Conservation (phyloP, 2,329 filamentous ascomycete species). For the Paecilomyces fulvus region DNA sequence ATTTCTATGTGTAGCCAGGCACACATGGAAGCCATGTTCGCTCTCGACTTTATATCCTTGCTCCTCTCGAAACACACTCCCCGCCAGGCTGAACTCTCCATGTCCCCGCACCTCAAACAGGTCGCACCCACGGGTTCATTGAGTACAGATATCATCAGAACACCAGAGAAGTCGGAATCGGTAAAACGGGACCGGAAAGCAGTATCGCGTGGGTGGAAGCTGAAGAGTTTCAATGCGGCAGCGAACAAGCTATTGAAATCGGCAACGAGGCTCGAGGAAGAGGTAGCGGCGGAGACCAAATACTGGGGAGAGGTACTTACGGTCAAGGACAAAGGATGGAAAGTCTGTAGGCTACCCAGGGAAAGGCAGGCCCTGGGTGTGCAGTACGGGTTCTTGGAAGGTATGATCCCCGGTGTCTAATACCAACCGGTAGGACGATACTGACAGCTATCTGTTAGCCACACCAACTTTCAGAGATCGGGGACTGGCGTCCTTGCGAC, state of each 20-base stretch:
- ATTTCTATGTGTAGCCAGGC: slow-evolving; percentile 26
- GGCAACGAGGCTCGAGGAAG: slow-evolving; percentile 62
- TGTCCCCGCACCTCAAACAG: slow-evolving; percentile 63
- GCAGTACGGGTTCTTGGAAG: slow-evolving; percentile 80
- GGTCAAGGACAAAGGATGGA: slow-evolving; percentile 79
- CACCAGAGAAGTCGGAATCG: slow-evolving; percentile 50
- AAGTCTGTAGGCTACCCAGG: slow-evolving; percentile 66
- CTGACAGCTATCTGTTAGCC: slow-evolving; percentile 26
- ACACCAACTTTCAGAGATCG: slow-evolving; percentile 53
- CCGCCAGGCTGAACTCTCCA: slow-evolving; percentile 57
- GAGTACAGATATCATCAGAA: slow-evolving; percentile 56
- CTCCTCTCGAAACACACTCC: slow-evolving; percentile 75
- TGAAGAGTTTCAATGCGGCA: slow-evolving; percentile 66
- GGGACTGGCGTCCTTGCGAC: slow-evolving; percentile 71
- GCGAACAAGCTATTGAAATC: slow-evolving; percentile 66
- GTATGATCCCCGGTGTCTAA: slow-evolving; percentile 25
- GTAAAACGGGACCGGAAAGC: slow-evolving; percentile 46
- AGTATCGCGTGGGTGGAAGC: slow-evolving; percentile 61
- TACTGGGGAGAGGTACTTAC: slow-evolving; percentile 85
- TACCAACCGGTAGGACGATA: not conserved
- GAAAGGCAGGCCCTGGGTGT: slow-evolving; percentile 71
- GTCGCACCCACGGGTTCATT: slow-evolving; percentile 67
- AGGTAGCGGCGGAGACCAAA: slow-evolving; percentile 69
- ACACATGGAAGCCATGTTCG: slow-evolving; percentile 48
- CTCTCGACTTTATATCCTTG: slow-evolving; percentile 75